phyloP scores from a whole-genome alignment of 371 early-diverging fungal species.

The Mucor lusitanicus region DNA sequence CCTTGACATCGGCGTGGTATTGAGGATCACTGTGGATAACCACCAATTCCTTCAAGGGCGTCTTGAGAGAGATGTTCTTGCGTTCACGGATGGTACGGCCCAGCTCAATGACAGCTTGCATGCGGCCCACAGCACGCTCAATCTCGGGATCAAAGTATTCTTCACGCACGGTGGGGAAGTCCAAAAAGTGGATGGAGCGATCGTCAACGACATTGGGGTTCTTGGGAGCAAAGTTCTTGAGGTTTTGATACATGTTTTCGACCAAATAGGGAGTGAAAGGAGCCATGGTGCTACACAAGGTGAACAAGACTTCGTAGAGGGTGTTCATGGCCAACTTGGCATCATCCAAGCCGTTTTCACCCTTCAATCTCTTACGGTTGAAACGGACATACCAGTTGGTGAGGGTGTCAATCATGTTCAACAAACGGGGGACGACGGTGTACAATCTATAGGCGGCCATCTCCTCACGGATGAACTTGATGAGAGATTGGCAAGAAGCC shows the following conservation, averaged over 20 bases:
- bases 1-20: constrained; percentile 85
- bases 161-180: constrained; percentile 90
- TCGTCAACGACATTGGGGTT: constrained; percentile 66
- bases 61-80: constrained; percentile 95
- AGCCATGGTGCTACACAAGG: constrained; percentile 94
- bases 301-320: constrained; percentile 93
- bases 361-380: constrained; percentile 97
- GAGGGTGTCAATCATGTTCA: constrained; percentile 93
- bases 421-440: constrained; percentile 92
- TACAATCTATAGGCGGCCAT: constrained; percentile 97
- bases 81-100: constrained; percentile 96
- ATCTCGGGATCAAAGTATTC: constrained; percentile 96
- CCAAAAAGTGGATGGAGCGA: constrained; percentile 90
- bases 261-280: constrained; percentile 99
- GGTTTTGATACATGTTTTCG: constrained; percentile 97
- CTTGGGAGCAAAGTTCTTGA: constrained; percentile 75
- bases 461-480: constrained; percentile 88
- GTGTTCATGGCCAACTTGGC: constrained; percentile 86
- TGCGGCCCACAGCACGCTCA: constrained; percentile 91
- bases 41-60: constrained; percentile 93
- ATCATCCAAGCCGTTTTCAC: constrained; percentile 89
- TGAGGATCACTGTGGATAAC: constrained; percentile 89
- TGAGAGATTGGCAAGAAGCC: constrained; percentile 92
- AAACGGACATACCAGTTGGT: constrained; percentile 99
- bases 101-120: constrained; percentile 98